Conservation (phyloP, 305 asterid species). For the Caryopteris hybrid region DNA sequence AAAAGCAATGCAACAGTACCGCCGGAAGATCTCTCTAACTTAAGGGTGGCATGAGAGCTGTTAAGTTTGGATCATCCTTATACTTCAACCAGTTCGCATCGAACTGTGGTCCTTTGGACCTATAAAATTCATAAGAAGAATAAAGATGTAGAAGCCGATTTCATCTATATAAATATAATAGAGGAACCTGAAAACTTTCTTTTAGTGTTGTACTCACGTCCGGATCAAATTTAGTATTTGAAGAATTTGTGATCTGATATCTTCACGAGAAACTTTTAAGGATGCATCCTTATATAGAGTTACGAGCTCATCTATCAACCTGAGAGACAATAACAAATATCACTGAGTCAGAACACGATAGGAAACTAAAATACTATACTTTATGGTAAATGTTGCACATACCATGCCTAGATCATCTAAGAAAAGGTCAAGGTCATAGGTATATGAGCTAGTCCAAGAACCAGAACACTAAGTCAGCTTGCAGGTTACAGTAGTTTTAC, state of each 20-base stretch:
- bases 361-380: not conserved
- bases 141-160: not conserved
- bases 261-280: conserved; percentile 58
- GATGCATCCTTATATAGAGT: conserved; percentile 82
- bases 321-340: conserved; percentile 29
- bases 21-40: conserved; percentile 21
- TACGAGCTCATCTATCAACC: conserved; percentile 84
- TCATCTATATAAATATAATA: not conserved
- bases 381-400: not conserved
- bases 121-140: conserved; percentile 17
- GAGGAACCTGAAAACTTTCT: not conserved
- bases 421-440: not conserved
- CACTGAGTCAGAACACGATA: not conserved
- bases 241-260: conserved; percentile 59
- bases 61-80: conserved; percentile 75
- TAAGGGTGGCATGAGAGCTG: conserved; percentile 34
- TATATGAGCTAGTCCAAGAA: not conserved
- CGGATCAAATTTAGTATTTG: conserved; percentile 51
- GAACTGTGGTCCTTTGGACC: conserved; percentile 64
- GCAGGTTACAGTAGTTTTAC: not conserved
- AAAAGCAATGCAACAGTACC: conserved; percentile 18
- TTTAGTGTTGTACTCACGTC: conserved; percentile 41
- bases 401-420: not conserved
- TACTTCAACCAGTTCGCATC: conserved; percentile 68
- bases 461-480: not conserved